Evolutionary conservation across 129 eudicot species (phyloP).

Genomic region (Chrysanthemum makinoi): DNA sequence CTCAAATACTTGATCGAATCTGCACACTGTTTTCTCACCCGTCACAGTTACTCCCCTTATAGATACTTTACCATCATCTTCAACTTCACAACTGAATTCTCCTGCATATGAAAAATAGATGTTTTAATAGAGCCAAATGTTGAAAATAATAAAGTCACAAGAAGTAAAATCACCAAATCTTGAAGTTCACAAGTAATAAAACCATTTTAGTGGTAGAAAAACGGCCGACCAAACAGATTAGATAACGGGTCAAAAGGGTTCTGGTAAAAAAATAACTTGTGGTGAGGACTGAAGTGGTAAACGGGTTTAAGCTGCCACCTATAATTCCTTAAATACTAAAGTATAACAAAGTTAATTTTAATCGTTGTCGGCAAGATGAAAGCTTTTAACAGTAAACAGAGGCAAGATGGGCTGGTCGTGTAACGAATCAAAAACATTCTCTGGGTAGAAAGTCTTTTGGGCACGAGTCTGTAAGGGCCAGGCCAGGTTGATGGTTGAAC

Average conservation of each 20-base stretch:
- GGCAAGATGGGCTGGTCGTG: too few relatives aligned
- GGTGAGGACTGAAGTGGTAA: neutral
- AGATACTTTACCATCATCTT: conserved; percentile 65
- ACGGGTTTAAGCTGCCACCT: neutral
- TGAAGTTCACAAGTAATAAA: neutral
- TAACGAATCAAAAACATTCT: too few relatives aligned
- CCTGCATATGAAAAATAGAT: conserved; percentile 40
- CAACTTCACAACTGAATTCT: conserved; percentile 89
- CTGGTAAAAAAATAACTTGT: neutral
- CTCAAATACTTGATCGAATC: conserved; percentile 56
- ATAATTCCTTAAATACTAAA: neutral
- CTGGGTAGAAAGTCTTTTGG: too few relatives aligned
- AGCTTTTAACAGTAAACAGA: too few relatives aligned
- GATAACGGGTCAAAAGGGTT: neutral
- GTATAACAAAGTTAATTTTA: neutral
- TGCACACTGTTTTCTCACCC: conserved; percentile 64
- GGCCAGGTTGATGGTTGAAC: too few relatives aligned
- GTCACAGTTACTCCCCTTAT: conserved; percentile 77
- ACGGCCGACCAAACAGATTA: neutral
- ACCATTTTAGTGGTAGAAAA: neutral
- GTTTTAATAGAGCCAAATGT: neutral
- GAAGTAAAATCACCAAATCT: neutral
- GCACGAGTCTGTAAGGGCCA: too few relatives aligned
- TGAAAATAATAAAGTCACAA: neutral
- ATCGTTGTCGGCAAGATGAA: neutral